Conservation (phyloP, 1,284 basidiomycete genomes). For the Tilletia indica region DNA sequence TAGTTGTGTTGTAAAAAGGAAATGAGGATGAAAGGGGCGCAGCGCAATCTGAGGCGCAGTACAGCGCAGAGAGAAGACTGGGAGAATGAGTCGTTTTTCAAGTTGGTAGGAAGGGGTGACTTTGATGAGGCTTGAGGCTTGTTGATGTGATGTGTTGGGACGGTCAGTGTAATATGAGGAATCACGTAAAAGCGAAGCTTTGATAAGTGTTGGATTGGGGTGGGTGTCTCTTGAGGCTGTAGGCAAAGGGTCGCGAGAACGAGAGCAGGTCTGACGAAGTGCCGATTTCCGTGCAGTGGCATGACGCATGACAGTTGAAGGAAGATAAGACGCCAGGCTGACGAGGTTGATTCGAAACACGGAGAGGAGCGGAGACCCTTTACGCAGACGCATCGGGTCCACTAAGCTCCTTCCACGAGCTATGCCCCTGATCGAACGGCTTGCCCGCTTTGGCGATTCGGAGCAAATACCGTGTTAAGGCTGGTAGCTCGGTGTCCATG, state of each 20-base stretch:
- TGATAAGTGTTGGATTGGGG: not conserved
- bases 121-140: no score
- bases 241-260: no score
- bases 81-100: no score
- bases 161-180: no score
- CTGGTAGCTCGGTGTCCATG: conserved; percentile 41
- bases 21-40: no score
- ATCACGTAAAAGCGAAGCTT: not conserved
- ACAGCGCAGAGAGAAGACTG: no score
- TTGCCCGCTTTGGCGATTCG: conserved; percentile 34
- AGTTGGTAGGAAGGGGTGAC: no score
- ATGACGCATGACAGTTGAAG: not conserved
- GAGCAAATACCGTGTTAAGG: conserved; percentile 32
- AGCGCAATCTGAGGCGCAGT: no score
- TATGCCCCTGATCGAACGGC: conserved; percentile 31
- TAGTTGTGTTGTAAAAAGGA: not conserved
- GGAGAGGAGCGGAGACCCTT: not conserved
- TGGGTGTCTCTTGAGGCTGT: no score
- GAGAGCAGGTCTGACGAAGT: no score
- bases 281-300: no score
- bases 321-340: not conserved
- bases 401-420: conserved; percentile 33
- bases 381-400: conserved; percentile 22
- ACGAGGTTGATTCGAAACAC: not conserved
- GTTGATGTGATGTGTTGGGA: no score